A percentile compares a stretch with the other conserved stretches of the same genome.
phyloP scores from a whole-genome alignment of 2,329 filamentous ascomycete species.

The Phyllosticta citrichinensis region DNA sequence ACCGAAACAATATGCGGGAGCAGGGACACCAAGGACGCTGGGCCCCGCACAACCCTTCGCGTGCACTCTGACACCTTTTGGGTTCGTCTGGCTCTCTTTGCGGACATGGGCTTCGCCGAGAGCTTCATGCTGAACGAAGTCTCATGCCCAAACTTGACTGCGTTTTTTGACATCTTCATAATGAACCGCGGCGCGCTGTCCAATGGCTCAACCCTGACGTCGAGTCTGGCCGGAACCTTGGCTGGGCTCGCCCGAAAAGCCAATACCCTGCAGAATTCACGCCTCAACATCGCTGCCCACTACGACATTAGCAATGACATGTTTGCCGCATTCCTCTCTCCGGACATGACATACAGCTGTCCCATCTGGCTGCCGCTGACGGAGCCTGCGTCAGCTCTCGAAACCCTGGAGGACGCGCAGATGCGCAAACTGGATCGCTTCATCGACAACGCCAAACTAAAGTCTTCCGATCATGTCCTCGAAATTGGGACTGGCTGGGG shows the following conservation, averaged over 20 bases:
- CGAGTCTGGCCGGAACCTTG: constrained; percentile 47
- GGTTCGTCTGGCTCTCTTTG: constrained; percentile 58
- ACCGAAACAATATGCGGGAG: constrained; percentile 32
- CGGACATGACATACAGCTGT: constrained; percentile 71
- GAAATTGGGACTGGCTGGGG: constrained; percentile 73
- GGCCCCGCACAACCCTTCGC: constrained; percentile 44
- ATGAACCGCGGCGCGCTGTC: constrained; percentile 53
- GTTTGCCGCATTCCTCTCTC: constrained; percentile 62
- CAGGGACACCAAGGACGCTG: constrained; percentile 26
- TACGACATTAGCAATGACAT: constrained; percentile 70
- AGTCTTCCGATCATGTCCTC: constrained; percentile 56
- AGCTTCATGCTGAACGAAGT: constrained; percentile 66
- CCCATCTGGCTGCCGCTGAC: constrained; percentile 50
- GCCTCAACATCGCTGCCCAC: constrained; percentile 60
- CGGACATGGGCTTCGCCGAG: constrained; percentile 66
- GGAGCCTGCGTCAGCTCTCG: constrained; percentile 34
- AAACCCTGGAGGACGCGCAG: constrained; percentile 56
- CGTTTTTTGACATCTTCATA: constrained; percentile 65
- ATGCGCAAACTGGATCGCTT: constrained; percentile 57
- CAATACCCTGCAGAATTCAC: constrained; percentile 43
- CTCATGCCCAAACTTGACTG: constrained; percentile 54
- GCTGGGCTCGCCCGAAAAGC: constrained; percentile 41
- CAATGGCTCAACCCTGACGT: constrained; percentile 54
- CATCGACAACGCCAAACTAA: constrained; percentile 54
- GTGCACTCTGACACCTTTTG: constrained; percentile 60